These are phyloP conservation scores for Penicillium coffeae DNA, from an alignment of 495 filamentous ascomycete genomes.

Conservation along the genomic window DNA sequence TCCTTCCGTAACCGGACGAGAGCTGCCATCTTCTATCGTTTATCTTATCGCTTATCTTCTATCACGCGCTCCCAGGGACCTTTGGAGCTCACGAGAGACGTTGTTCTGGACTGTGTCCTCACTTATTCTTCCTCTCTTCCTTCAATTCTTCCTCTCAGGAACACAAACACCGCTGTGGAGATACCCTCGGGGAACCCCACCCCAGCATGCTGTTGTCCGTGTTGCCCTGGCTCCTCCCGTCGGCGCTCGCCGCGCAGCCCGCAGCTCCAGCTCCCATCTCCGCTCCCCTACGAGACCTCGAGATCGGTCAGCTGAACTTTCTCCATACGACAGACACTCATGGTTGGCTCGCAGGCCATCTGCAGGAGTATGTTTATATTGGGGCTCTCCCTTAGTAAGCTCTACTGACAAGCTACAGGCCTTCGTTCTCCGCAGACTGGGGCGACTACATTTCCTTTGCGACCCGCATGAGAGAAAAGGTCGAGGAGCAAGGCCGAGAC, in stretches of 20 bases:
- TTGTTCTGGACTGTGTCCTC: too few relatives aligned
- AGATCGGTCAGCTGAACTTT: conserved; percentile 92
- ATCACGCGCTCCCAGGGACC: too few relatives aligned
- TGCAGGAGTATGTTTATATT: conserved; percentile 65
- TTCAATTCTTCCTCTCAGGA: conserved; percentile 4
- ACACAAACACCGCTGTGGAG: background rate
- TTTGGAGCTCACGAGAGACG: too few relatives aligned
- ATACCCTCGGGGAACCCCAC: background rate
- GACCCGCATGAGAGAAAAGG: conserved; percentile 69
- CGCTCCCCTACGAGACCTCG: conserved; percentile 75
- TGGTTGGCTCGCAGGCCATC: conserved; percentile 92
- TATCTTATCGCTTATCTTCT: background rate
- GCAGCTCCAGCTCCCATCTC: conserved; percentile 72
- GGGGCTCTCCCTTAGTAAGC: conserved; percentile 8
- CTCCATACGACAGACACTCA: conserved; percentile 92
- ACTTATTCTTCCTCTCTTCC: conserved; percentile 1
- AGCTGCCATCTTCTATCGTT: background rate
- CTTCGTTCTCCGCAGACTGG: conserved; percentile 93
- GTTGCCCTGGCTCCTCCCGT: conserved; percentile 23
- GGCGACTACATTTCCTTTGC: conserved; percentile 97
- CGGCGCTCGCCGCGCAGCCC: conserved; percentile 64
- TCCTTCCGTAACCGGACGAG: conserved; percentile 28
- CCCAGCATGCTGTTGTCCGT: conserved; percentile 16
- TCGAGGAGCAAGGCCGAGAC: conserved; percentile 74
- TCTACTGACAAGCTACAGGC: conserved; percentile 42